Conservation (phyloP, 192 early-diverging fungal genomes). For the Polychytrium aggregatum region DNA sequence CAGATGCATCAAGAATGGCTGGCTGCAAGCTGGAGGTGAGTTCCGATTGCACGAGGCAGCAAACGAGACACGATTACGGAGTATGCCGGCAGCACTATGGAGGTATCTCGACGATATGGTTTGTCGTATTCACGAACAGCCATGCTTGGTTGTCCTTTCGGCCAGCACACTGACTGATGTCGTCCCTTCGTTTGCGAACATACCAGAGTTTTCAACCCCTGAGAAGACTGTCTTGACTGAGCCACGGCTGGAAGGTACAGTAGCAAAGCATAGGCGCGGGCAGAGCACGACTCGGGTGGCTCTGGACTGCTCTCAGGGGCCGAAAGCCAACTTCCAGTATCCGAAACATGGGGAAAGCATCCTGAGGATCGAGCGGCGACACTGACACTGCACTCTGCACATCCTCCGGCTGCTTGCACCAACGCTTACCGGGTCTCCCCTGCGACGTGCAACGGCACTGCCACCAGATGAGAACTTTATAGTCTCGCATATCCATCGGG, state of each 20-base stretch:
- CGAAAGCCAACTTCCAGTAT: neutral
- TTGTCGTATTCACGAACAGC: neutral
- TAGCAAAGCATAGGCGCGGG: too few species aligned
- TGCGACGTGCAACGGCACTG: neutral
- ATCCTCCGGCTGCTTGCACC: neutral
- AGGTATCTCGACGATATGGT: neutral
- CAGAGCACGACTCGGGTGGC: neutral
- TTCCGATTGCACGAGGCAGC: too few species aligned
- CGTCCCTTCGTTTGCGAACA: neutral
- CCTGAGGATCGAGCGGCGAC: neutral
- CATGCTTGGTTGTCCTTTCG: conserved; percentile 2
- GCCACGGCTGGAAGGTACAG: too few species aligned
- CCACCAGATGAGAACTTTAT: conserved; percentile 41
- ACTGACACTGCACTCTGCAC: neutral
- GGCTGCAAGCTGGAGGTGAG: conserved; percentile 33
- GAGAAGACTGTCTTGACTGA: too few species aligned
- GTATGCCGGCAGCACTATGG: neutral
- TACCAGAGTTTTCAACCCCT: neutral
- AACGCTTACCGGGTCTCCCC: conserved; percentile 1
- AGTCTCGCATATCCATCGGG: conserved; percentile 22
- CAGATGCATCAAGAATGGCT: conserved; percentile 27
- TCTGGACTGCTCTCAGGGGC: neutral
- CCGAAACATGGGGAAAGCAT: neutral
- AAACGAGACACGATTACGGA: neutral
- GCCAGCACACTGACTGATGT: neutral